These are phyloP conservation scores for Hypoxylon rubiginosum DNA, from an alignment of 2,329 filamentous ascomycete species.

Conservation along the genomic window DNA sequence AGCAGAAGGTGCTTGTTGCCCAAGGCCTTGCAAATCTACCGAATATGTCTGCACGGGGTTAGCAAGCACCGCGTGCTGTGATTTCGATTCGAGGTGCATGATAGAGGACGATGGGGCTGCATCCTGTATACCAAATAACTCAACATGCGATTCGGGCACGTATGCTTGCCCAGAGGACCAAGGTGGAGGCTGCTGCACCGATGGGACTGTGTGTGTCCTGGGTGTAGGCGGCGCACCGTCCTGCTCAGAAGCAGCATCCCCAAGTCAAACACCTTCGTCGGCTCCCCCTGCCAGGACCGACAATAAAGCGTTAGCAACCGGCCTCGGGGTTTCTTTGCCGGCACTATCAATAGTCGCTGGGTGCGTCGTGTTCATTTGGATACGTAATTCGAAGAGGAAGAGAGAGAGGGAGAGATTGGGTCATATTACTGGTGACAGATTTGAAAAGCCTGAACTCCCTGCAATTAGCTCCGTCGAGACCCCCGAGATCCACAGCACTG, in stretches of 20 bases:
- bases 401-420: neutral
- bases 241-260: neutral
- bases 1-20: neutral
- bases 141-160: neutral
- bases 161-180: neutral
- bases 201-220: neutral
- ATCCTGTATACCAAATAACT: neutral
- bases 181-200: neutral
- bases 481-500: neutral
- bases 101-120: neutral
- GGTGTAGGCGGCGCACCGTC: neutral
- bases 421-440: neutral
- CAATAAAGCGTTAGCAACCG: neutral
- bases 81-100: neutral
- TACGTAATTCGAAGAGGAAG: neutral
- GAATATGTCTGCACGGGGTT: neutral
- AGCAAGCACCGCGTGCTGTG: neutral
- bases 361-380: neutral
- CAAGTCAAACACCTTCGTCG: neutral
- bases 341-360: neutral
- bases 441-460: neutral
- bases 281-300: neutral
- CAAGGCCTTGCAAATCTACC: neutral
- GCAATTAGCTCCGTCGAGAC: neutral
- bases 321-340: neutral